phyloP scores from a whole-genome alignment of 106 monocot species.

The Posidonia australis region DNA sequence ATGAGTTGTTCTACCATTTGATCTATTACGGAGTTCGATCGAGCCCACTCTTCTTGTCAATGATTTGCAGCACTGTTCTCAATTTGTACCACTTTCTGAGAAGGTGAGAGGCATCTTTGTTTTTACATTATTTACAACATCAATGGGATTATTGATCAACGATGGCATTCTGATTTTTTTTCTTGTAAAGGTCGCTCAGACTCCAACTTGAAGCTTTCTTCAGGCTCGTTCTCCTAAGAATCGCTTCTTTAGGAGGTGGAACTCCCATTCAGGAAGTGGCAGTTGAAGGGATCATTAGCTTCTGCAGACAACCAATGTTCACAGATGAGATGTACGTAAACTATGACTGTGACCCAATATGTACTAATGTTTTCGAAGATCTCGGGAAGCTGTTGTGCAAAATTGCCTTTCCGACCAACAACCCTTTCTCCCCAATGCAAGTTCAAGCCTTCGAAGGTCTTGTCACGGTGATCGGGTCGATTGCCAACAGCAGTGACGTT shows the following conservation, averaged over 20 bases:
- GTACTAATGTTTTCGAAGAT: constrained; percentile 60
- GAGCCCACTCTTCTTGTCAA: constrained; percentile 65
- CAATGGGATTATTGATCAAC: too few species aligned
- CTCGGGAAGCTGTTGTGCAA: constrained; percentile 63
- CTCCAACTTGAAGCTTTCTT: constrained; percentile 93
- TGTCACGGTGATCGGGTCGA: constrained; percentile 35
- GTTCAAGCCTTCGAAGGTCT: constrained; percentile 77
- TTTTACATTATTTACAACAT: too few species aligned
- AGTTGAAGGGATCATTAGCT: constrained; percentile 54
- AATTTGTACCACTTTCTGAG: constrained; percentile 82
- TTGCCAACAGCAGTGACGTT: constrained; percentile 46
- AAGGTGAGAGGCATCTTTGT: constrained; percentile 23
- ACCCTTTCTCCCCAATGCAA: constrained; percentile 45
- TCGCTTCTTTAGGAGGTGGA: constrained; percentile 26
- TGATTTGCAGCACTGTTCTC: constrained; percentile 81
- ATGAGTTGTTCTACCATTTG: constrained; percentile 73
- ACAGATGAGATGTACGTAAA: constrained; percentile 78
- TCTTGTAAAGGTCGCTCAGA: constrained; percentile 40
- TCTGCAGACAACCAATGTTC: constrained; percentile 72
- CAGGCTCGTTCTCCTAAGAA: constrained; percentile 41
- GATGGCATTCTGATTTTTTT: too few species aligned
- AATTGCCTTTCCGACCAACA: constrained; percentile 39
- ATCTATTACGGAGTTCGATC: constrained; percentile 46
- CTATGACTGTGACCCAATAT: constrained; percentile 77
- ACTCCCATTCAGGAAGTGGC: constrained; percentile 67